Evolutionary conservation across 2,329 filamentous ascomycete genomes (phyloP), one percentile per base, ranked within the genome.

Genomic region (Aquanectria penicillioides): DNA sequence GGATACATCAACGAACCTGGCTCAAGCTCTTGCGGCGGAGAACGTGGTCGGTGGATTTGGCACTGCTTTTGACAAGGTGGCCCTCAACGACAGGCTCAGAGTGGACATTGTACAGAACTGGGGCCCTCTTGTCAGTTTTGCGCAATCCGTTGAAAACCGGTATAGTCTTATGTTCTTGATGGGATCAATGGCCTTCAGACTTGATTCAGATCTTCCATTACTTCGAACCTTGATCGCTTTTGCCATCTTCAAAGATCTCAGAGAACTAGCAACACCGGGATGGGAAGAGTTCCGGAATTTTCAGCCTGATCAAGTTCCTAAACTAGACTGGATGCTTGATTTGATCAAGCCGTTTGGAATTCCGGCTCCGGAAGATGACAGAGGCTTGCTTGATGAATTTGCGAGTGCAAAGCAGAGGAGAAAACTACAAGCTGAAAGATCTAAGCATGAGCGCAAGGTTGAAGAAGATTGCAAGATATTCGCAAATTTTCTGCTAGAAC

Each of bases 381-480:
- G 40, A 18, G 29, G 36, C 8, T 22, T 23, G 6, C 23, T 71
- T 5, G 64, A 56, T 6, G 51, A 66, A 25, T 68, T 66, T 29
- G 57, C 62, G 4, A 69, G 65, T 15, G 61, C 62, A 5, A 71
- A 71, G 23, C 57, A 69, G 28, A 37, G 61, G 28, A 54, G 65
- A 4, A 69, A 63, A 48, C 15, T 66, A 5, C 64, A 62, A n/a
- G 54, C 59, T 2, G 62, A 66, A 23, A 57, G 54, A 26, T 41
- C 48, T 1, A 67, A 62, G 23, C 64, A 69, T 13, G 64, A 69
- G 31, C 25, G 25, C 2, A 64, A 48, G 22, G 67, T 67, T 4
- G 68, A 69, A n/a, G 59, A 69, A 8, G 67, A 71, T 31, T 67
- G 61, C 28, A 65, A 64, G 17, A 48, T 46, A 12, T 60, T 71